phyloP scores from a whole-genome alignment of 805 yeast species.

The Wickerhamomyces queroliae region DNA sequence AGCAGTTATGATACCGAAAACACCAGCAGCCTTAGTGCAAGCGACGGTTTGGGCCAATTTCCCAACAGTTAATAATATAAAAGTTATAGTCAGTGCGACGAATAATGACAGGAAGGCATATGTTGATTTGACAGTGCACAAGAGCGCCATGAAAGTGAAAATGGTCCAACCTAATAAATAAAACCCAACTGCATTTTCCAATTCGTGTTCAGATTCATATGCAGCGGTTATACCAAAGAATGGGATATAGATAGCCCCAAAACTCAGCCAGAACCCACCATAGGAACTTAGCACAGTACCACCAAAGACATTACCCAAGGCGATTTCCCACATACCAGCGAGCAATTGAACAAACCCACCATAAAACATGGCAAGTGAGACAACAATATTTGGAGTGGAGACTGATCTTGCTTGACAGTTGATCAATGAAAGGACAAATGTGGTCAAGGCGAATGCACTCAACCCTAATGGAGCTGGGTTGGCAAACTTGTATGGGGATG shows the following conservation, averaged over 20 bases:
- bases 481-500: constrained; percentile 46
- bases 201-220: constrained; percentile 30
- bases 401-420: constrained; percentile 57
- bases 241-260: constrained; percentile 52
- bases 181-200: constrained; percentile 44
- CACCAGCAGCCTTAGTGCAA: constrained; percentile 52
- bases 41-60: constrained; percentile 33
- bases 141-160: constrained; percentile 41
- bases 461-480: constrained; percentile 65
- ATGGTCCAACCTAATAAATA: constrained; percentile 49
- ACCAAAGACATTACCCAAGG: constrained; percentile 61
- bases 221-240: constrained; percentile 46
- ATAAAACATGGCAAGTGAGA: constrained; percentile 56
- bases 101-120: constrained; percentile 42
- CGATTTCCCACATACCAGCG: constrained; percentile 68
- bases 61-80: constrained; percentile 39
- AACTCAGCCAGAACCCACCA: constrained; percentile 64
- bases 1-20: constrained; percentile 55
- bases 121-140: constrained; percentile 44
- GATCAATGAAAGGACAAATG: constrained; percentile 51
- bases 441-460: constrained; percentile 55
- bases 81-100: constrained; percentile 39
- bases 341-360: constrained; percentile 57
- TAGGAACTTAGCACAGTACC: constrained; percentile 33
- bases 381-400: constrained; percentile 45